Evolutionary conservation across 2,329 filamentous ascomycete species (phyloP).

Genomic region (Neonectria coccinea): DNA sequence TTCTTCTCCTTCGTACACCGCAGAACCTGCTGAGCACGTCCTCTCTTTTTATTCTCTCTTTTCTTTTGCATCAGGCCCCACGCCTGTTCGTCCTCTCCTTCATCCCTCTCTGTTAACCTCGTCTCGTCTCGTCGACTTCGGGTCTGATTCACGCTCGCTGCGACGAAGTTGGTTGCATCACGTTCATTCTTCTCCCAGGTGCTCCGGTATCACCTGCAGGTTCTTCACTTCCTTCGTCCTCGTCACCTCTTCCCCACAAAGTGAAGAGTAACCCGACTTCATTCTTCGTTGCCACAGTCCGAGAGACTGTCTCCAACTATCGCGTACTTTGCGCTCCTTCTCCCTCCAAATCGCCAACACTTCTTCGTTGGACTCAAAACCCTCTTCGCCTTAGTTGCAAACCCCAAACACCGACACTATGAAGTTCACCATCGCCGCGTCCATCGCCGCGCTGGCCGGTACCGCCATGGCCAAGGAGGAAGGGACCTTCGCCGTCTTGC

Average conservation of each 20-base stretch:
- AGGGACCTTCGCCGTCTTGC: conserved; percentile 75
- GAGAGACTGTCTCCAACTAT: conserved; percentile 36
- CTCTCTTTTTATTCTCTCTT: conserved; percentile 48
- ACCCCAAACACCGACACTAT: conserved; percentile 42
- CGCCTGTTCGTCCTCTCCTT: conserved; percentile 49
- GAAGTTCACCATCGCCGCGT: conserved; percentile 50
- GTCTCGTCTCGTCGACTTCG: conserved; percentile 29
- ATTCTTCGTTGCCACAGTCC: conserved; percentile 42
- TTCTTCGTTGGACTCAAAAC: conserved; percentile 17
- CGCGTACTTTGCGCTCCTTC: conserved; percentile 24
- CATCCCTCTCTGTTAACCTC: conserved; percentile 39
- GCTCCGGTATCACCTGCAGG: conserved; percentile 50
- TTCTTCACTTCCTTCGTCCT: conserved; percentile 30
- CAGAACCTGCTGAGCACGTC: conserved; percentile 51
- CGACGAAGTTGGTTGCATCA: conserved; percentile 38
- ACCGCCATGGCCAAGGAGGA: conserved; percentile 55
- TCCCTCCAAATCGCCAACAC: conserved; percentile 13
- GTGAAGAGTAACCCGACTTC: conserved; percentile 29
- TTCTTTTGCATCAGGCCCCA: conserved; percentile 37
- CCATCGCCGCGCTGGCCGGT: conserved; percentile 54
- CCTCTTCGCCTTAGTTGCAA: neutral
- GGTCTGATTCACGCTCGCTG: conserved; percentile 38
- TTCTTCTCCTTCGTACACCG: conserved; percentile 36
- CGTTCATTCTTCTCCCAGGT: conserved; percentile 48
- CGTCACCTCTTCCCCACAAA: conserved; percentile 25